Evolutionary conservation across 1,284 basidiomycete genomes (phyloP), one percentile per base, ranked within the genome.

Genomic region (Puccinia horiana): DNA sequence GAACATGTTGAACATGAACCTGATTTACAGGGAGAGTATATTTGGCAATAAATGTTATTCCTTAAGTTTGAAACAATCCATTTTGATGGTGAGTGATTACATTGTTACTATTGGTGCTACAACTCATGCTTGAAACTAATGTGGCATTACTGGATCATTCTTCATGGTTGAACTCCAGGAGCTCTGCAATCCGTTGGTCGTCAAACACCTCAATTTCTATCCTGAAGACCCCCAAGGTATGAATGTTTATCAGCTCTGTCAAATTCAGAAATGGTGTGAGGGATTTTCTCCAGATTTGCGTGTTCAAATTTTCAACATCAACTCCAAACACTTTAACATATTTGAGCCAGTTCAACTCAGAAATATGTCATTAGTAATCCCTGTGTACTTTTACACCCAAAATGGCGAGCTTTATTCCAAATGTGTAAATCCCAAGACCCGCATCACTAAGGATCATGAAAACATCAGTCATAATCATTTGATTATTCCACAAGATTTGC

Each of bases 1-100:
- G n/a, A n/a, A n/a, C n/a, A n/a, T n/a, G n/a, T n/a, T n/a, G n/a
- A n/a, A n/a, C n/a, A n/a, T n/a, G n/a, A n/a, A n/a, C n/a, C n/a
- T n/a, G n/a, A n/a, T n/a, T n/a, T n/a, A n/a, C n/a, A n/a, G n/a
- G n/a, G n/a, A n/a, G n/a, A n/a, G n/a, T n/a, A n/a, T n/a, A n/a
- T n/a, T n/a, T n/a, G n/a, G n/a, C n/a, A n/a, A n/a, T n/a, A 63
- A 29, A 29, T 63, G 58, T 63, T 63, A n/a, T 58, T 58, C 56
- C 20, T 20, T 63, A 8, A 63, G 35, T 12, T 3, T 63, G 8
- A 20, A 63, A 63, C 26, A 32, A 26, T 3, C 35, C 58, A 63
- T 63, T 18, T 5, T 20, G n/a, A 63, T 32, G 26, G 58, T 58
- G 9, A 11, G 56, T 58, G n/a, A 8, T 63, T 32, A 32, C 3